Evolutionary conservation across 2,329 filamentous ascomycete genomes (phyloP).

Genomic region (Podosphaera xanthii): DNA sequence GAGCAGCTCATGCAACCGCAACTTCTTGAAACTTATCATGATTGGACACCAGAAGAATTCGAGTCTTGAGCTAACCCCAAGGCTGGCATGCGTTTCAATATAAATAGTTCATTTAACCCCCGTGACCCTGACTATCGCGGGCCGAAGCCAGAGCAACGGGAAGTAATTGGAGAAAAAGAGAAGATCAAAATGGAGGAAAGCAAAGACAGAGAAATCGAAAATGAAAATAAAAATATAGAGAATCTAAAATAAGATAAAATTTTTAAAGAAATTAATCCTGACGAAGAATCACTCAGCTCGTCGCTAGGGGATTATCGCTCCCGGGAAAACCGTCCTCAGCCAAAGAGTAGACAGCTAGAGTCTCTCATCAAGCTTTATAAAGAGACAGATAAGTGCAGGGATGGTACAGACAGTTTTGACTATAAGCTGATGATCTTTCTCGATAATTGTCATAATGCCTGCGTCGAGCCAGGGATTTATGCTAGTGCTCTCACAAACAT

Average conservation of each 20-base stretch:
- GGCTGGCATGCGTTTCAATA: not conserved
- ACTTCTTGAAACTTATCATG: not conserved
- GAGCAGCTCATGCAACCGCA: not conserved
- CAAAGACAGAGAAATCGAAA: not conserved
- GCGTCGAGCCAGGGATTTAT: not conserved
- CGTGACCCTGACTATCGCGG: not conserved
- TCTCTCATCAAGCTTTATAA: not conserved
- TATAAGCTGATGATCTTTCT: not conserved
- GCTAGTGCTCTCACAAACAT: not conserved
- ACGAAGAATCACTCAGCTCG: not conserved
- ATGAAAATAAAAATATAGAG: not conserved
- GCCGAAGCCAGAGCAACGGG: not conserved
- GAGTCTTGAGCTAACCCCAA: not conserved
- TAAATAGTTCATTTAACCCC: not conserved
- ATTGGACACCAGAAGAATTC: not conserved
- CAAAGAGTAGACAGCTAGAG: not conserved
- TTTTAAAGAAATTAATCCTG: not conserved
- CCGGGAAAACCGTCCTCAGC: not conserved
- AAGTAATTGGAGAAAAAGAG: not conserved
- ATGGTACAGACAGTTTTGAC: not conserved
- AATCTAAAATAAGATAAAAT: not conserved
- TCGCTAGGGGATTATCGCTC: not conserved
- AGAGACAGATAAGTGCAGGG: not conserved
- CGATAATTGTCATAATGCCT: not conserved
- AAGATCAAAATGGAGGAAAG: not conserved